Evolutionary conservation across 1,284 basidiomycete species (phyloP).

Genomic region (Pseudozyma sp.): DNA sequence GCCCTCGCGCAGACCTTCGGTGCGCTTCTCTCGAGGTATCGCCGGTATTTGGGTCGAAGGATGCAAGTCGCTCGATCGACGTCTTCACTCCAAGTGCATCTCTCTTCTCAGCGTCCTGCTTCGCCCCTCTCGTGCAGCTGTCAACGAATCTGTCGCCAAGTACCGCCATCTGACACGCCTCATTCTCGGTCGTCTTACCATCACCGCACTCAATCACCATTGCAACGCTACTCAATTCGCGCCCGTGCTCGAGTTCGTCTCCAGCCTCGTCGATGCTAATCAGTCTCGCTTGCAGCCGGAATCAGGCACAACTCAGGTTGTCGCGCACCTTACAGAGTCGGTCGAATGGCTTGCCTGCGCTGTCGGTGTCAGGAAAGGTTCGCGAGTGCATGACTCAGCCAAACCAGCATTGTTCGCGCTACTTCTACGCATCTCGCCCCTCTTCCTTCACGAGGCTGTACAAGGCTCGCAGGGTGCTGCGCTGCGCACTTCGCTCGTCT

Average conservation of each 20-base stretch:
- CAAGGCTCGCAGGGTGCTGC: conserved; percentile 24
- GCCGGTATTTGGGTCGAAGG: conserved; percentile 66
- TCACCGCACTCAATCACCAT: conserved; percentile 64
- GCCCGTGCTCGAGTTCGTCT: conserved; percentile 49
- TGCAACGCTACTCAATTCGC: conserved; percentile 51
- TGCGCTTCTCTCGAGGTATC: conserved; percentile 56
- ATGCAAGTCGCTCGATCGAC: conserved; percentile 61
- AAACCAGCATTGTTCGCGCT: conserved; percentile 56
- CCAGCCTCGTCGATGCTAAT: conserved; percentile 36
- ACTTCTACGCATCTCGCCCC: conserved; percentile 44
- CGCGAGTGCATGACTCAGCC: conserved; percentile 50
- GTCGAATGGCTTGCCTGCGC: conserved; percentile 57
- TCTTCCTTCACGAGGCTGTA: conserved; percentile 23
- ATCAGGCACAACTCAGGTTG: conserved; percentile 2
- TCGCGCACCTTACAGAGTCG: conserved; percentile 36
- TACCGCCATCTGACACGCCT: conserved; percentile 39
- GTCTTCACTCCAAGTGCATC: conserved; percentile 53
- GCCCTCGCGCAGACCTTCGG: conserved; percentile 28
- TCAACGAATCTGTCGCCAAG: conserved; percentile 19
- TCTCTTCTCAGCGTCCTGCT: conserved; percentile 47
- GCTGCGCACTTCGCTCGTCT: conserved; percentile 41
- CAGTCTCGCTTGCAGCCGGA: conserved; percentile 12
- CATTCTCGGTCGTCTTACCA: conserved; percentile 50
- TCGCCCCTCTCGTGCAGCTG: conserved; percentile 7
- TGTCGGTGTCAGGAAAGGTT: conserved; percentile 63